phyloP scores from a whole-genome alignment of 768 basidiomycete genomes.

The Tricholoma terreum region DNA sequence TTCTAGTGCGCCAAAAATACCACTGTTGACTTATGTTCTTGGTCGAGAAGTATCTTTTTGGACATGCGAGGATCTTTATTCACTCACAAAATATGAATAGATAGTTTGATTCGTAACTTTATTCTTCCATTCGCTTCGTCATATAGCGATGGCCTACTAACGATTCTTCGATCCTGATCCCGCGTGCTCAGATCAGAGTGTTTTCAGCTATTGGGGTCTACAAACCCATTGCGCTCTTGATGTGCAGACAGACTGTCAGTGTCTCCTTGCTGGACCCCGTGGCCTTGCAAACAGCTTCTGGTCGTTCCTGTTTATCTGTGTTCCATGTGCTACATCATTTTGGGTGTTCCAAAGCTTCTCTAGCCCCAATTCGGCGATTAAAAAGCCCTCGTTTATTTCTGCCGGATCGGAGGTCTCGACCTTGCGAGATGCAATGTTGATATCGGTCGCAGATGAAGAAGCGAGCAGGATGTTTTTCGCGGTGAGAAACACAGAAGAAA shows the following conservation, averaged over 20 bases:
- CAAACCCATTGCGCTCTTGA: too few relatives aligned
- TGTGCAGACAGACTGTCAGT: conserved; percentile 17
- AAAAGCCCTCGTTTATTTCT: conserved; percentile 64
- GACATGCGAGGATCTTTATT: too few relatives aligned
- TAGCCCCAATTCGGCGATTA: conserved; percentile 55
- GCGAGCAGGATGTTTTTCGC: conserved; percentile 51
- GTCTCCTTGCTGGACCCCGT: conserved; percentile 61
- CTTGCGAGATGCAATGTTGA: conserved; percentile 51
- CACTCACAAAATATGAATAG: too few relatives aligned
- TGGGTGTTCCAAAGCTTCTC: not conserved
- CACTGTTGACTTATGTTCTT: too few relatives aligned
- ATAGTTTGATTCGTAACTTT: too few relatives aligned
- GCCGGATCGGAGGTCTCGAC: conserved; percentile 80
- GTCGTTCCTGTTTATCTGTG: conserved; percentile 20
- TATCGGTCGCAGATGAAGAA: conserved; percentile 32
- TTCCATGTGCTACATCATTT: not conserved
- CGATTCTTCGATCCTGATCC: too few relatives aligned
- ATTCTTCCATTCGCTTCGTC: too few relatives aligned
- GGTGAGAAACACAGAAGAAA: conserved; percentile 50
- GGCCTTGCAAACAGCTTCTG: conserved; percentile 65
- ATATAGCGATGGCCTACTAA: too few relatives aligned
- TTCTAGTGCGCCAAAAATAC: too few relatives aligned
- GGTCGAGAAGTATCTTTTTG: too few relatives aligned
- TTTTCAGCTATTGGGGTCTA: too few relatives aligned
- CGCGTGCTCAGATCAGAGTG: too few relatives aligned